Base-by-base conservation (phyloP, 1,139 yeast species). In the Sugiyamaella novakii region DNA sequence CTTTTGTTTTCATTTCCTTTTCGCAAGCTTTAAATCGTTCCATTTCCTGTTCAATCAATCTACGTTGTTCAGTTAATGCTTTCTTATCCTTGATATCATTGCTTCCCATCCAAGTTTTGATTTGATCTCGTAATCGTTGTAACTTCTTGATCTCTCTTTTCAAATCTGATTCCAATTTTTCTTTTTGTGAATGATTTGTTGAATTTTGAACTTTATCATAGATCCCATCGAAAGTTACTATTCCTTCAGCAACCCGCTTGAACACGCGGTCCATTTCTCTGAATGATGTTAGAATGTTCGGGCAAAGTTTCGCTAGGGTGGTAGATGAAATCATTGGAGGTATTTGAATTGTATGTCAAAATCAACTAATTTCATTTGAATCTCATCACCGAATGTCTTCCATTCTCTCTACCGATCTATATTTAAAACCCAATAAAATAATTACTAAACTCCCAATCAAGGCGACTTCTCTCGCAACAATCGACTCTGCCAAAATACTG, bases 1-100 rank as follows among this genome's bases (percentile, higher is more conserved):
- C 97, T 67, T 94, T 94, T 30, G 96, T 91, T 71, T 94, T 94
- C 81, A 89, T 86, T 59, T 86, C 82, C 71, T 91, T 87, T 67
- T 94, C 99, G 58, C 91, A 87, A 47, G 92, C 92, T 67, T 94
- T 94, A 71, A 94, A 94, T 60, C 92, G 80, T 69, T 94, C 98
- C 99, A 92, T 92, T 49, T 62, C 70, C 39, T 80, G 80, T 68
- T 94, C 97, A 59, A 94, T 92, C 58, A 83, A 74, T 59, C 83
- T 78, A 49, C 98, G 77, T 61, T 89, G 87, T 54, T 91, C 98
- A 55, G 81, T 77, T 53, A 94, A 71, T 46, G 76, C 69, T 65
- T 87, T 85, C 71, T 89, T 95, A 63, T 92, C 94, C 68, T 94
- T 91, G 47, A 91, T 91, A 55, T 94, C 95, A 61, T 84, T 85